These are phyloP conservation scores for Metschnikowia aberdeeniae DNA, from an alignment of 805 yeast genomes.

Conservation along the genomic window DNA sequence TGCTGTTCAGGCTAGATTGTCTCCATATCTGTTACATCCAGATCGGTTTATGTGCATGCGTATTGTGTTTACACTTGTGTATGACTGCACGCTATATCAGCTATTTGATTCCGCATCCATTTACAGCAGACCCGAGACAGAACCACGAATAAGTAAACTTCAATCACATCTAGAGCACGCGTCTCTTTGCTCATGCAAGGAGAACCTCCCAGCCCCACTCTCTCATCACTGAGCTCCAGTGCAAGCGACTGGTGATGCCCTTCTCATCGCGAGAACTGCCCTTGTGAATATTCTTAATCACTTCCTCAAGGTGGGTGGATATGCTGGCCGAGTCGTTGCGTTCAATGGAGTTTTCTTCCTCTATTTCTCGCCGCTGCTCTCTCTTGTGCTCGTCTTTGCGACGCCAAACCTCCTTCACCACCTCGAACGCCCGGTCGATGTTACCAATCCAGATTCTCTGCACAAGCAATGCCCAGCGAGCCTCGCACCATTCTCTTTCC, in stretches of 20 bases:
- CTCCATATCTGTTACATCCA: background rate
- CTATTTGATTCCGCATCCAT: too few species aligned
- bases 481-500: slow-evolving; percentile 58
- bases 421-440: slow-evolving; percentile 61
- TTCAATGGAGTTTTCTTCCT: slow-evolving; percentile 6
- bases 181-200: slow-evolving; percentile 21
- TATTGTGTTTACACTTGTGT: too few species aligned
- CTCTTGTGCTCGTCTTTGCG: slow-evolving; percentile 46
- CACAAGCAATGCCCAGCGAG: slow-evolving; percentile 53
- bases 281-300: slow-evolving; percentile 37
- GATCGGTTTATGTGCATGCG: too few species aligned
- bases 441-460: slow-evolving; percentile 62
- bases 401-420: slow-evolving; percentile 69
- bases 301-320: slow-evolving; percentile 35
- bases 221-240: slow-evolving; percentile 68
- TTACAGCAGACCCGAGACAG: too few species aligned
- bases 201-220: slow-evolving; percentile 77
- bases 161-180: background rate
- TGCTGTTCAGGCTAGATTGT: too few species aligned
- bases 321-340: slow-evolving; percentile 10
- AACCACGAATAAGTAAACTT: background rate
- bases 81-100: too few species aligned
- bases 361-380: slow-evolving; percentile 21
- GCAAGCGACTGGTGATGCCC: slow-evolving; percentile 48
- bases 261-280: slow-evolving; percentile 28